Evolutionary conservation across 2,329 filamentous ascomycete genomes (phyloP), one percentile per base, ranked within the genome.

Genomic region (Hirsutella minnesotensis): DNA sequence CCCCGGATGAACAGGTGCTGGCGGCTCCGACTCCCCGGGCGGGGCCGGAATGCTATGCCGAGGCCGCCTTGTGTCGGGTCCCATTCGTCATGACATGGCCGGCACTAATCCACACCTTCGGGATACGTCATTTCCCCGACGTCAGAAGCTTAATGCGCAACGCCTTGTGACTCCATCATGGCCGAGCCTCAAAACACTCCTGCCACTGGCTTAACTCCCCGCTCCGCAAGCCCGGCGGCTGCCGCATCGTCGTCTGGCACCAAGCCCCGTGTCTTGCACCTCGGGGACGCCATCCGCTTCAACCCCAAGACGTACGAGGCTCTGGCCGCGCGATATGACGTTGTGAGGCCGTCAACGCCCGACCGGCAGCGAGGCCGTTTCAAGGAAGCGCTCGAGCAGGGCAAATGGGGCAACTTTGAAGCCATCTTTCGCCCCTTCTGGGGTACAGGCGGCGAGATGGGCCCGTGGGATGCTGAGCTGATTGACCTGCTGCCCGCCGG

Each of bases 391-490:
- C 60, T 79, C 42, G 58, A 59, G 40, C 70, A 75, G 49, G 57
- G 59, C 21, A 62, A 65, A 54, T 79, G 73, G 73, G 75, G 75
- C 4, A 59, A 73, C 44, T 78, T 79, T 46, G 21, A 62, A 15
- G 74, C 72, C 45, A 64, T 72, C 48, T 74, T 78, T 51, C 67
- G 79, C 1, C 79, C 79, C 0, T 78, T 77, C 48, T 82, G 74
- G 69, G 69, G 72, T 42, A 77, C 75, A 0, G 79, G 79, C 22
- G 77, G 75, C 9, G 78, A 82, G 56, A 82, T 83, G 79, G 75
- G 75, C 10, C 67, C 65, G 10, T 82, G 78, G 77, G 72, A 83
- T 50, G 54, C 62, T 18, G 77, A 81, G 53, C 57, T 83, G 16
- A 73, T 83, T 31, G 52, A 54, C 1, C 57, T 77, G 18, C 59